Percentiles rank a stretch among this genome's conserved stretches.
Conservation (phyloP, 352 stramenopile species). For the Pythium phragmitis region DNA sequence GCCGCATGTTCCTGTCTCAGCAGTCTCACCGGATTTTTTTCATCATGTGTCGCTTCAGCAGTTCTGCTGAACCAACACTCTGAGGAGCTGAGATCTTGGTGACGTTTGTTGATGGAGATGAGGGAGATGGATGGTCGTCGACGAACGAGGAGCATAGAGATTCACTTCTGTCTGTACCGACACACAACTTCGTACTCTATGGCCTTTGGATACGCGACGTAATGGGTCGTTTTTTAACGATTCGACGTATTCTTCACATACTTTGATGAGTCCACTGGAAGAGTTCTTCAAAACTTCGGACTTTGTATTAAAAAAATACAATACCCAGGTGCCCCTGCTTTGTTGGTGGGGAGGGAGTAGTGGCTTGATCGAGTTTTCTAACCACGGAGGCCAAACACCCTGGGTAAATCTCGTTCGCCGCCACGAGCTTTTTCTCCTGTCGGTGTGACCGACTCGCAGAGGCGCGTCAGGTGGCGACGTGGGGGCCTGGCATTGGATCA, state of each 20-base stretch:
- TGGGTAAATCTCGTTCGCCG: too few species aligned
- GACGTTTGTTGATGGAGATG: not conserved
- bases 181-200: not conserved
- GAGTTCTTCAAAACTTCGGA: too few species aligned
- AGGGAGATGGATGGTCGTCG: slow-evolving; percentile 13
- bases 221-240: too few species aligned
- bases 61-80: slow-evolving; percentile 20
- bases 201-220: too few species aligned
- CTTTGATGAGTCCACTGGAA: too few species aligned
- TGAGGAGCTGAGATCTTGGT: slow-evolving; percentile 4
- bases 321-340: too few species aligned
- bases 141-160: not conserved
- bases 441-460: not conserved
- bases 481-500: slow-evolving; percentile 1
- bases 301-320: too few species aligned
- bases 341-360: too few species aligned
- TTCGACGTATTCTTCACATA: too few species aligned
- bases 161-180: slow-evolving; percentile 3
- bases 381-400: too few species aligned
- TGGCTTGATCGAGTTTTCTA: too few species aligned
- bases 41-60: not conserved
- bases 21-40: not conserved
- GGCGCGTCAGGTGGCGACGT: slow-evolving; percentile 7
- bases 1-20: slow-evolving; percentile 7
- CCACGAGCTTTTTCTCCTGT: not conserved